Base-by-base conservation (phyloP, 148 eudicot species). In the Fagopyrum tataricum region DNA sequence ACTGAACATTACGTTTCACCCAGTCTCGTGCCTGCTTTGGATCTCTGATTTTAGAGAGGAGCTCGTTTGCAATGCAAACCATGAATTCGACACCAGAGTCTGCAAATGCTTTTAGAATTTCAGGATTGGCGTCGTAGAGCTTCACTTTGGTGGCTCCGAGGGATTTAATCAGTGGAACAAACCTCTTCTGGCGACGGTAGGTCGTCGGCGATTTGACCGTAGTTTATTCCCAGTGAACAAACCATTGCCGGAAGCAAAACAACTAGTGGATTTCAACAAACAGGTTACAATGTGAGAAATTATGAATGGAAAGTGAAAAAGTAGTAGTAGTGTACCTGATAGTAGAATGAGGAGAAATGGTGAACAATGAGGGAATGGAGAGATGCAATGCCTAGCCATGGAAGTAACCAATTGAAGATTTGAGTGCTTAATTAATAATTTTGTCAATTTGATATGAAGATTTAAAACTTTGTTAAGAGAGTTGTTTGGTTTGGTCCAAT, bases 41-140 rank as follows among this genome's bases (percentile, higher is more conserved):
- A 77, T 91, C 92, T 24, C 73, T 75, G 78, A 91, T 82, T 17
- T 80, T 78, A 1, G 87, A 58, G 4, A 93, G 47, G 66, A 67
- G 53, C 51, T 88, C 89, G 70, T 93, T 93, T 10, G 85, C 84
- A 0, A 91, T 62, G 17, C 88, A 78, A 4, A 91, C 92, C 0
- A 85, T 91, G 78, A 93, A 81, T 41, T 93, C 88, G 5, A 93
- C 87, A 46, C 87, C 87, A 4, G 93, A 85, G 76, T 89, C 86
- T 2, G 95, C 98, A 23, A 93, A 93, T 3, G 98, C 94, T 41
- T 82, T 86, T 2, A 93, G 90, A 4, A 93, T 92, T 39, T 77
- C 75, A 0, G 97, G 91, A 75, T 93, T 91, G 2, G 97, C 91
- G 72, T 93, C 97, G 79, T 94, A 94, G 9, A 94, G 91, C 84